Conservation (phyloP, 257 asterid species). For the Lavandula angustifolia region DNA sequence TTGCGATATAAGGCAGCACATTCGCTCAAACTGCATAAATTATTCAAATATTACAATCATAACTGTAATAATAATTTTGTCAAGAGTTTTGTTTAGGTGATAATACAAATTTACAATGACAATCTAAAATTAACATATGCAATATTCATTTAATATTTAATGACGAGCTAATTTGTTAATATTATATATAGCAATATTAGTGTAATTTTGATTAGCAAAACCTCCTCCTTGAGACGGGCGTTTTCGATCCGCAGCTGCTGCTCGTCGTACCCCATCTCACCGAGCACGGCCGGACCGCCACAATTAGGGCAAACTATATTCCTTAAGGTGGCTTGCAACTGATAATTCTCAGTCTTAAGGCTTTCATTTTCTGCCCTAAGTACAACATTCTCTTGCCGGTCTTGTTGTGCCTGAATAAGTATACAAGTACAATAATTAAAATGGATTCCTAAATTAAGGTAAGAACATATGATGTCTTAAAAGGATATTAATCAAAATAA, state of each 20-base stretch:
- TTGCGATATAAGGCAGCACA: constrained; percentile 62
- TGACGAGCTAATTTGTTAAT: no score
- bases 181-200: no score
- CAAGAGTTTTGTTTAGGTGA: no score
- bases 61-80: no score
- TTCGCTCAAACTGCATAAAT: constrained; percentile 59
- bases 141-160: no score
- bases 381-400: constrained; percentile 65
- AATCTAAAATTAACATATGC: no score
- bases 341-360: constrained; percentile 73
- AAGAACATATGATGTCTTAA: no score
- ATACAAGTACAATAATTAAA: not conserved
- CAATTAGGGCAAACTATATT: constrained; percentile 86
- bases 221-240: constrained; percentile 97
- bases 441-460: no score
- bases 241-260: constrained; percentile 86
- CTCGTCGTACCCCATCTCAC: constrained; percentile 87
- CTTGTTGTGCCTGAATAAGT: constrained; percentile 80
- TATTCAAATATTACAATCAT: no score
- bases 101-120: no score
- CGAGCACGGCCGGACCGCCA: constrained; percentile 88
- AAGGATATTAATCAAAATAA: no score
- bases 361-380: constrained; percentile 86
- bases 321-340: constrained; percentile 71
- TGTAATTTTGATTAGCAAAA: no score